Percentiles rank a stretch among this genome's conserved stretches.
These are phyloP conservation scores for Annona squamosa DNA, from an alignment of 164 flowering plant genomes.

Conservation along the genomic window DNA sequence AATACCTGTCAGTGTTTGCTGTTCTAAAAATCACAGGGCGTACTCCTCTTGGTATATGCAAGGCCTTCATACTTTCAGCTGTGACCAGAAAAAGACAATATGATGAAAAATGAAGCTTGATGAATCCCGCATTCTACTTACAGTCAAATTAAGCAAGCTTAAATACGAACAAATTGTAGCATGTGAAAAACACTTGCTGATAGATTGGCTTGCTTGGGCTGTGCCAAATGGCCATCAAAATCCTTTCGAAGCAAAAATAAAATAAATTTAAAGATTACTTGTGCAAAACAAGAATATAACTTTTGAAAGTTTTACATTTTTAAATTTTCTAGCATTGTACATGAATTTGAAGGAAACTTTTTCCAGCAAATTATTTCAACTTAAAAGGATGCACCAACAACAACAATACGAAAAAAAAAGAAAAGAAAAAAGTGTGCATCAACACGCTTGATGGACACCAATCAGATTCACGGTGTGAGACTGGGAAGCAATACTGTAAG, in stretches of 20 bases:
- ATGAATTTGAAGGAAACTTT: background rate
- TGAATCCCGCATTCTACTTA: background rate
- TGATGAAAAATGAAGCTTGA: background rate
- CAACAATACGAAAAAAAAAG: too few relatives aligned
- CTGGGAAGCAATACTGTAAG: too few relatives aligned
- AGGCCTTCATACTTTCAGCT: slow-evolving; percentile 71
- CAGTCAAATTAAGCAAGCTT: background rate
- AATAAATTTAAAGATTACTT: too few relatives aligned
- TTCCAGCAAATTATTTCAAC: background rate
- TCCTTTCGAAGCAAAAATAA: background rate
- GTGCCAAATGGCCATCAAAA: background rate
- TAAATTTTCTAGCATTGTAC: background rate
- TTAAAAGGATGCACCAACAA: too few relatives aligned
- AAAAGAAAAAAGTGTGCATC: too few relatives aligned
- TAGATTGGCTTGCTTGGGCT: background rate
- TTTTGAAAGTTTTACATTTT: background rate
- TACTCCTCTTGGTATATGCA: slow-evolving; percentile 66
- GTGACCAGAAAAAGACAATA: slow-evolving; percentile 4
- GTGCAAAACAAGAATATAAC: background rate
- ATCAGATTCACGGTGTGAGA: too few relatives aligned
- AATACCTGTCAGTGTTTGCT: slow-evolving; percentile 75
- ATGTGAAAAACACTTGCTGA: too few relatives aligned
- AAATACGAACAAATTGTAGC: background rate
- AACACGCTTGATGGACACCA: too few relatives aligned
- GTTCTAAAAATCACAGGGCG: slow-evolving; percentile 79